Conservation (phyloP, 1,284 basidiomycete genomes). For the Cutaneotrichosporon cyanovorans region DNA sequence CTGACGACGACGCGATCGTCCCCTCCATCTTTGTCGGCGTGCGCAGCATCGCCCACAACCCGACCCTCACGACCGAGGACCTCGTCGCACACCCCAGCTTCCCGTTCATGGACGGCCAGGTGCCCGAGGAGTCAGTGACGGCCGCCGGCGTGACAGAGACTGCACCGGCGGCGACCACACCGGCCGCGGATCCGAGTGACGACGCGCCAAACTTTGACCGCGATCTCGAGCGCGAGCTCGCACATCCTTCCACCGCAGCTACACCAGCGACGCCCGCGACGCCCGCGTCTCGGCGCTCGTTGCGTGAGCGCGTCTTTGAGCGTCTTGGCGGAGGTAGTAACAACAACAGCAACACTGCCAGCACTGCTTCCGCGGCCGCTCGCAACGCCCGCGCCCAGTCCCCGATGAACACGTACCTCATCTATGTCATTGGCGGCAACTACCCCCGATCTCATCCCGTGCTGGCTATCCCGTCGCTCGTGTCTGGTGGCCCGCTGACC, state of each 20-base stretch:
- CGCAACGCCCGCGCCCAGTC: conserved; percentile 4
- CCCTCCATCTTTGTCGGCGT: conserved; percentile 44
- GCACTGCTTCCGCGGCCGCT: neutral
- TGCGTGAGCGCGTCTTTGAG: conserved; percentile 26
- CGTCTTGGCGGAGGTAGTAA: conserved; percentile 10
- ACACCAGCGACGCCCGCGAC: neutral
- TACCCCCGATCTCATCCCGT: conserved; percentile 80
- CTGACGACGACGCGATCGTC: conserved; percentile 25
- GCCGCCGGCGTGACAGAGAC: neutral
- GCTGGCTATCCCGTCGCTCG: conserved; percentile 63
- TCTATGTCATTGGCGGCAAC: conserved; percentile 57
- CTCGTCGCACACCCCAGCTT: conserved; percentile 34
- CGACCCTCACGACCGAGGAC: conserved; percentile 32
- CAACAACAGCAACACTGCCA: too few relatives aligned
- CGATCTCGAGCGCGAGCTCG: conserved; percentile 8
- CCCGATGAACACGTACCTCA: conserved; percentile 37
- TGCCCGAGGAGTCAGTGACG: conserved; percentile 8
- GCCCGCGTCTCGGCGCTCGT: conserved; percentile 10
- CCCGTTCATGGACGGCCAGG: conserved; percentile 36
- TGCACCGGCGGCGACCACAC: neutral
- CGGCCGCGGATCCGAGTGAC: neutral
- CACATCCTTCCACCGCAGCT: neutral
- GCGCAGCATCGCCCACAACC: conserved; percentile 33
- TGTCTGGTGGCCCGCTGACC: conserved; percentile 50
- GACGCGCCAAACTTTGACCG: conserved; percentile 9